Percentiles rank a stretch among this genome's conserved stretches.
Conservation (phyloP, 2,329 filamentous ascomycete species). For the Diaporthe eres region DNA sequence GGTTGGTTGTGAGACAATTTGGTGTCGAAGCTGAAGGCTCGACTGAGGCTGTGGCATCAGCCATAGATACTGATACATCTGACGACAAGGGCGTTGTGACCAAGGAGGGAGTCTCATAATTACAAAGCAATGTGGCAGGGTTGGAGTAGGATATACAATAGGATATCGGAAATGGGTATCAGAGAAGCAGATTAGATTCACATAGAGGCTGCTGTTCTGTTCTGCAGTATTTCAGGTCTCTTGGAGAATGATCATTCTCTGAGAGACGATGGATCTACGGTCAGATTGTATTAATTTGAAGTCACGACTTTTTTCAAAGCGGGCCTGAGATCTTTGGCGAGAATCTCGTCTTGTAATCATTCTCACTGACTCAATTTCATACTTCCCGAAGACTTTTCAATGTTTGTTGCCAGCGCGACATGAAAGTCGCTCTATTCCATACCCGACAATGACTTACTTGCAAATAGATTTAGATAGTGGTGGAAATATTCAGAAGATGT, state of each 20-base stretch:
- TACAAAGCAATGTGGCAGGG: background rate
- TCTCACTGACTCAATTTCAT: background rate
- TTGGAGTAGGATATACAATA: background rate
- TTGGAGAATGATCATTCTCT: too few species aligned
- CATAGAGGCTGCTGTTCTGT: background rate
- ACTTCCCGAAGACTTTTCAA: too few species aligned
- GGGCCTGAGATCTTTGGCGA: background rate
- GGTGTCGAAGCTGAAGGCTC: conserved; percentile 10
- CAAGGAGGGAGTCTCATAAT: background rate
- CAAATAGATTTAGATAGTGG: background rate
- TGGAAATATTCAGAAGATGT: background rate
- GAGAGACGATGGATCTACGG: background rate
- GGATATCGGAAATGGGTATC: too few species aligned
- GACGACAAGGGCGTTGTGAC: background rate
- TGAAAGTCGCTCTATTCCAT: background rate
- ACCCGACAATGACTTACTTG: background rate
- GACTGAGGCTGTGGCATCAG: background rate
- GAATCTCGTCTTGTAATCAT: background rate
- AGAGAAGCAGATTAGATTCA: background rate
- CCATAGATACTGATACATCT: background rate
- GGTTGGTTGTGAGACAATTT: conserved; percentile 64
- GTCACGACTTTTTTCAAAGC: background rate
- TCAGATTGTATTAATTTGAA: background rate
- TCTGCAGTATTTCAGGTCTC: background rate
- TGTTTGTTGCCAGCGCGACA: background rate